A percentile compares a stretch with the other conserved stretches of the same genome.
phyloP scores from a whole-genome alignment of 768 basidiomycete genomes.

The Boletus coccyginus region DNA sequence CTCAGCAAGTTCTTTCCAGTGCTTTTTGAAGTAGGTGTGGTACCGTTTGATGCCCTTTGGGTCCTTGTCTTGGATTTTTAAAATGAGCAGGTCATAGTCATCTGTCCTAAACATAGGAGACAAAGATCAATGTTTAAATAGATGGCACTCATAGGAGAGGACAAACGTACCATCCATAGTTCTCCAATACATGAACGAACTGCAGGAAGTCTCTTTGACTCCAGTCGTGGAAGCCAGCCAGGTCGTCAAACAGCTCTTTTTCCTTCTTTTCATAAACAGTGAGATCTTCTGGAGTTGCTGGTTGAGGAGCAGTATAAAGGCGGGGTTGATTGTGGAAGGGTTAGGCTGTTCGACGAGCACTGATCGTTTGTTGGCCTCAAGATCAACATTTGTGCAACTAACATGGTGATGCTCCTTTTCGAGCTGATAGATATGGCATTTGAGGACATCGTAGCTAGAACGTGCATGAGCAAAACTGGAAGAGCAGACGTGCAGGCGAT shows the following conservation, averaged over 20 bases:
- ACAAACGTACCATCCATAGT: no score
- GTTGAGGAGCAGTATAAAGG: conserved; percentile 76
- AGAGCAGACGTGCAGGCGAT: background rate
- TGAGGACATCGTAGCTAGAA: conserved; percentile 77
- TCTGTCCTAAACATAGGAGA: no score
- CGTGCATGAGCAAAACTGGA: background rate
- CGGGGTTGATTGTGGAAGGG: conserved; percentile 44
- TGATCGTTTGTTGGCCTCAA: conserved; percentile 63
- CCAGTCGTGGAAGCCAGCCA: no score
- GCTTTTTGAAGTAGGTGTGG: no score
- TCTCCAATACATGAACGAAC: no score
- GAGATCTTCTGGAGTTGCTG: conserved; percentile 79
- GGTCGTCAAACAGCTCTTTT: conserved; percentile 62
- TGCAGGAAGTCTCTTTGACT: no score
- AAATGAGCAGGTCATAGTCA: no score
- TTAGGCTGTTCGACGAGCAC: conserved; percentile 47
- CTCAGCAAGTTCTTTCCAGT: no score
- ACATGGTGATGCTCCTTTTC: conserved; percentile 70
- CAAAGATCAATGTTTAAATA: no score
- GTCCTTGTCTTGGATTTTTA: no score
- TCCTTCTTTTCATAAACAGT: conserved; percentile 73
- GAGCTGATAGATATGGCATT: conserved; percentile 81
- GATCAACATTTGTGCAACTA: conserved; percentile 43
- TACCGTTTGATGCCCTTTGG: no score
- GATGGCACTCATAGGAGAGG: no score